These are phyloP conservation scores for Lobosporangium transversale DNA, from an alignment of 192 early-diverging fungal species.

Conservation along the genomic window DNA sequence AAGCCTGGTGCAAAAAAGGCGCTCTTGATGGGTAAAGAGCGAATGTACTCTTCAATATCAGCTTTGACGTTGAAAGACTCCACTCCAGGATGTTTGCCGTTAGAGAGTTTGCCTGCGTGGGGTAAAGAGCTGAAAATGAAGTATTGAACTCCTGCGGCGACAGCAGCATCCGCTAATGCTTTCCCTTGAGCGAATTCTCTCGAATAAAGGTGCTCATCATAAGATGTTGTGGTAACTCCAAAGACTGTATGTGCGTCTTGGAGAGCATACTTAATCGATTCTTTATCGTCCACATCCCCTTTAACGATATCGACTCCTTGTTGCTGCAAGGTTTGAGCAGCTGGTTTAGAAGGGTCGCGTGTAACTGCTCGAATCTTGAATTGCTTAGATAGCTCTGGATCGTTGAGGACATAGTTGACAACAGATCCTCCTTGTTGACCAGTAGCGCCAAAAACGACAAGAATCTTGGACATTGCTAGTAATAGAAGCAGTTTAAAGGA, in stretches of 20 bases:
- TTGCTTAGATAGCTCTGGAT: no score
- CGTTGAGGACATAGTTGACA: no score
- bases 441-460: no score
- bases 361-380: no score
- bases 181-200: constrained; percentile 20
- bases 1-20: constrained; percentile 9
- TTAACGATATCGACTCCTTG: constrained; percentile 34
- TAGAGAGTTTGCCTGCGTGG: constrained; percentile 3
- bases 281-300: constrained; percentile 15
- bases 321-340: constrained; percentile 5
- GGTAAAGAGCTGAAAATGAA: constrained; percentile 20
- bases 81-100: not conserved
- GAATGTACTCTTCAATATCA: no score
- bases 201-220: not conserved
- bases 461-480: no score
- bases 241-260: constrained; percentile 38
- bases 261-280: constrained; percentile 30
- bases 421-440: no score
- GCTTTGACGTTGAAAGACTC: no score
- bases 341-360: no score
- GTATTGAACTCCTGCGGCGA: constrained; percentile 16
- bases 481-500: no score
- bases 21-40: no score
- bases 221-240: constrained; percentile 6
- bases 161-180: no score